Evolutionary conservation across 257 asterid genomes (phyloP).

Genomic region (Ilex asprella): DNA sequence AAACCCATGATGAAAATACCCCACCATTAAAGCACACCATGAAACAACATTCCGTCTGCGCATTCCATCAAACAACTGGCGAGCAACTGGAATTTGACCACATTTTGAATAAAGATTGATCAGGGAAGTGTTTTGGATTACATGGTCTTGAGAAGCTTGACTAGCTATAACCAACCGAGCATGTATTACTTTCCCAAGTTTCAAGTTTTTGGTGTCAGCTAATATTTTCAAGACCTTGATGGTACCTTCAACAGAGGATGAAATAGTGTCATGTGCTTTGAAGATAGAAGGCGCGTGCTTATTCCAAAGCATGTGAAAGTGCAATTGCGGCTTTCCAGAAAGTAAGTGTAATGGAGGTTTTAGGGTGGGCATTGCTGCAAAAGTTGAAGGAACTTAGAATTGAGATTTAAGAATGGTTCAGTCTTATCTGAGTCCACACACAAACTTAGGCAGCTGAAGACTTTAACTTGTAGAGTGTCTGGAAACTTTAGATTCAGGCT

Average conservation of each 20-base stretch:
- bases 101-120: slow-evolving; percentile 58
- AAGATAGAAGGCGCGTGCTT: too few species aligned
- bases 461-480: too few species aligned
- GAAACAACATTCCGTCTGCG: slow-evolving; percentile 58
- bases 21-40: slow-evolving; percentile 71
- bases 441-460: too few species aligned
- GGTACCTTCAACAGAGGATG: slow-evolving; percentile 9
- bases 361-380: too few species aligned
- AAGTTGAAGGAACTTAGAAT: too few species aligned
- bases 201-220: slow-evolving; percentile 39
- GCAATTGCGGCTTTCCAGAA: too few species aligned
- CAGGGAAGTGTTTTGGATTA: slow-evolving; percentile 50
- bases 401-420: too few species aligned
- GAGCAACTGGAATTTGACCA: slow-evolving; percentile 47
- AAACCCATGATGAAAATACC: slow-evolving; percentile 48
- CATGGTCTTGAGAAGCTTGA: slow-evolving; percentile 35
- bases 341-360: too few species aligned
- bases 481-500: too few species aligned
- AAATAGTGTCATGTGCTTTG: background rate
- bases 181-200: slow-evolving; percentile 53
- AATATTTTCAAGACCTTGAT: slow-evolving; percentile 54
- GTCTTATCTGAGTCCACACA: too few species aligned
- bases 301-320: too few species aligned
- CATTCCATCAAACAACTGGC: slow-evolving; percentile 65
- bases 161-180: slow-evolving; percentile 55